Evolutionary conservation across 2,329 filamentous ascomycete genomes (phyloP).

Genomic region (Dryadomyces quercivorus): DNA sequence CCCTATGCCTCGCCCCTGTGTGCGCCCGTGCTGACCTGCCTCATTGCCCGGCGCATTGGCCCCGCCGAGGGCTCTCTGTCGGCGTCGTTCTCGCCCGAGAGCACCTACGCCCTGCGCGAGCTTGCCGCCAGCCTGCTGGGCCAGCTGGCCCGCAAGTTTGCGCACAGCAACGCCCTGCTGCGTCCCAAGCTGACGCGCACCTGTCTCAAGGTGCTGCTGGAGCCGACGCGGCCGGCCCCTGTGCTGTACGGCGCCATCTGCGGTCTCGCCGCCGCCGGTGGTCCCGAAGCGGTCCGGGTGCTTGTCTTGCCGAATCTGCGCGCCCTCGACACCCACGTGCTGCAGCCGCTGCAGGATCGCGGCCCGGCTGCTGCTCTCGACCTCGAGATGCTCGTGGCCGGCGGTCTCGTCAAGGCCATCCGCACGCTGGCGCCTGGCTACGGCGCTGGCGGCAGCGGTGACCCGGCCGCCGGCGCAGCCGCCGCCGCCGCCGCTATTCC

Average conservation of each 20-base stretch:
- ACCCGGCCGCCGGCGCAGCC: conserved; percentile 14
- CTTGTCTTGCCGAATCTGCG: conserved; percentile 44
- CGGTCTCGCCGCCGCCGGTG: conserved; percentile 68
- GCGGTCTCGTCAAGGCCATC: conserved; percentile 42
- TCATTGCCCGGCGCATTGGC: conserved; percentile 67
- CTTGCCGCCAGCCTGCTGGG: conserved; percentile 72
- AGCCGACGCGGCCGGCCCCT: conserved; percentile 68
- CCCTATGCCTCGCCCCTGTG: conserved; percentile 56
- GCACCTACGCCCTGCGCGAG: conserved; percentile 72
- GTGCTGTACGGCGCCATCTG: conserved; percentile 83
- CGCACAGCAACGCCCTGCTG: conserved; percentile 66
- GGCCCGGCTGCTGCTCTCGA: conserved; percentile 30
- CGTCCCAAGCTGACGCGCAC: conserved; percentile 85
- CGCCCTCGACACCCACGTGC: conserved; percentile 38
- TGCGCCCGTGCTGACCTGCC: conserved; percentile 80
- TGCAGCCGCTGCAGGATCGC: conserved; percentile 40
- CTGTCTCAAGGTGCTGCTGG: conserved; percentile 83
- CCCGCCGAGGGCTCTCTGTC: conserved; percentile 20
- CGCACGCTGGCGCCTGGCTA: conserved; percentile 25
- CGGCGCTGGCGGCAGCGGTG: conserved; percentile 8
- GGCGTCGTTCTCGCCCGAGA: conserved; percentile 24
- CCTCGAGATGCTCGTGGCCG: conserved; percentile 38
- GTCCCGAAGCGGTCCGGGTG: conserved; percentile 43
- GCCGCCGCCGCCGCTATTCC: conserved; percentile 25
- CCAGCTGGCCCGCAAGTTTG: conserved; percentile 70